Evolutionary conservation across 305 asterid species (phyloP).

Genomic region (Euphrasia arctica): DNA sequence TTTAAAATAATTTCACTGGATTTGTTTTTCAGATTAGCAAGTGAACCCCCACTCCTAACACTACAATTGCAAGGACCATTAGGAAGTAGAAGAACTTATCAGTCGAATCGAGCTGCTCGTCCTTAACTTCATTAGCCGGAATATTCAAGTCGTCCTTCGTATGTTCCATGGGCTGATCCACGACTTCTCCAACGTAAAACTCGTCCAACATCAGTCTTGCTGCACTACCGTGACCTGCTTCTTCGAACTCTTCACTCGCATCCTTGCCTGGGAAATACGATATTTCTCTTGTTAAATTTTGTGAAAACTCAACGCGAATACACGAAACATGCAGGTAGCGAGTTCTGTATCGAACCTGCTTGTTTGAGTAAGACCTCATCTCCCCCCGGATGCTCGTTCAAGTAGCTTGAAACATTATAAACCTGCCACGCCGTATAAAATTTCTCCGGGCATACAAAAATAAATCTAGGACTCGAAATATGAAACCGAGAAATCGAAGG

Average conservation of each 20-base stretch:
- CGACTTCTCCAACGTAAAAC: constrained; percentile 56
- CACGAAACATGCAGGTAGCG: not conserved
- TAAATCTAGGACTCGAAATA: not conserved
- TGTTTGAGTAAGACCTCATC: constrained; percentile 52
- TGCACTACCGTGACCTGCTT: constrained; percentile 75
- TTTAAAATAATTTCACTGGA: too few species aligned
- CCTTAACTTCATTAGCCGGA: constrained; percentile 11
- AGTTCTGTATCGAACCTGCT: constrained; percentile 40
- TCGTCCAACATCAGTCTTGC: constrained; percentile 76
- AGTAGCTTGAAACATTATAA: constrained; percentile 59
- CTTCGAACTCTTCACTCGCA: constrained; percentile 76
- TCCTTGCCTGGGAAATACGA: constrained; percentile 42
- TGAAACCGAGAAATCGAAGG: not conserved
- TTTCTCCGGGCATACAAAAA: not conserved
- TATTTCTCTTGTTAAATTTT: too few species aligned
- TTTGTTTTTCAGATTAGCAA: constrained; percentile 3
- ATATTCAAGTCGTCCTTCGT: not conserved
- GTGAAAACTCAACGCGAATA: not conserved
- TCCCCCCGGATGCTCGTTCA: constrained; percentile 81
- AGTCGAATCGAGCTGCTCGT: not conserved
- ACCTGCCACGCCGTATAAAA: constrained; percentile 30
- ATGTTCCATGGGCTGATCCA: constrained; percentile 29
- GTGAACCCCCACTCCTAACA: constrained; percentile 23
- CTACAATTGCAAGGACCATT: constrained; percentile 24
- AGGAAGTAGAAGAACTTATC: constrained; percentile 23